Evolutionary conservation across 2,329 filamentous ascomycete genomes (phyloP).

Genomic region (Colletotrichum orbiculare): DNA sequence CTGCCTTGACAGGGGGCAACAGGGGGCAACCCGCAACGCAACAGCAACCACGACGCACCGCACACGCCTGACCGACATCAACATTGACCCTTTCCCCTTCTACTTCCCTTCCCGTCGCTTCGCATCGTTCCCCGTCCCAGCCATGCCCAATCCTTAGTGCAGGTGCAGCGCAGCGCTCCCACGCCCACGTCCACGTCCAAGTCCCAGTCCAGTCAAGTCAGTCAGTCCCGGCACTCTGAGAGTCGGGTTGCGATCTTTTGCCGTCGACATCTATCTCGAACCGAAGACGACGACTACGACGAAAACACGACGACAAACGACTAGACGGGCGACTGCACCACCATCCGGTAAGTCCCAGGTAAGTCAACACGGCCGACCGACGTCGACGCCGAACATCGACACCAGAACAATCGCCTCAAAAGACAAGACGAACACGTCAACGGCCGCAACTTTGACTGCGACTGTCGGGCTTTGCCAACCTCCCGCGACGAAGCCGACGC

Average conservation of each 20-base stretch:
- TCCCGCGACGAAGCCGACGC: conserved; percentile 3
- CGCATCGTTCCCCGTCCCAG: conserved; percentile 29
- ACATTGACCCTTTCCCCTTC: conserved; percentile 35
- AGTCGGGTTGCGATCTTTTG: conserved; percentile 25
- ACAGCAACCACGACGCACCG: conserved; percentile 12
- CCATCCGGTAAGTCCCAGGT: conserved; percentile 13
- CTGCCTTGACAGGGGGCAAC: conserved; percentile 37
- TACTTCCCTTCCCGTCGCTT: too few species aligned
- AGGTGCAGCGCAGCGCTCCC: too few species aligned
- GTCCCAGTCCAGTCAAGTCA: conserved; percentile 22
- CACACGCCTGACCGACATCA: conserved; percentile 37
- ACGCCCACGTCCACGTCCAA: conserved; percentile 15
- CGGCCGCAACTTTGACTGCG: background rate
- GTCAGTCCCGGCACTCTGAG: conserved; percentile 24
- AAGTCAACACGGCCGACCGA: conserved; percentile 7
- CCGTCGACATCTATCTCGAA: conserved; percentile 35
- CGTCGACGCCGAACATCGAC: background rate
- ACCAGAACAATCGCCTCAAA: conserved; percentile 7
- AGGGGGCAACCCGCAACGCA: conserved; percentile 37
- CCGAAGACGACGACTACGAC: conserved; percentile 32
- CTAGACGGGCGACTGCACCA: conserved; percentile 12
- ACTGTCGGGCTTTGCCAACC: background rate
- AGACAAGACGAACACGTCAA: background rate
- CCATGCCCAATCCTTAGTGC: conserved; percentile 27
- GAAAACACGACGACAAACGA: conserved; percentile 22